phyloP scores from a whole-genome alignment of 140 eudicot genomes.

The Oenanthe javanica region DNA sequence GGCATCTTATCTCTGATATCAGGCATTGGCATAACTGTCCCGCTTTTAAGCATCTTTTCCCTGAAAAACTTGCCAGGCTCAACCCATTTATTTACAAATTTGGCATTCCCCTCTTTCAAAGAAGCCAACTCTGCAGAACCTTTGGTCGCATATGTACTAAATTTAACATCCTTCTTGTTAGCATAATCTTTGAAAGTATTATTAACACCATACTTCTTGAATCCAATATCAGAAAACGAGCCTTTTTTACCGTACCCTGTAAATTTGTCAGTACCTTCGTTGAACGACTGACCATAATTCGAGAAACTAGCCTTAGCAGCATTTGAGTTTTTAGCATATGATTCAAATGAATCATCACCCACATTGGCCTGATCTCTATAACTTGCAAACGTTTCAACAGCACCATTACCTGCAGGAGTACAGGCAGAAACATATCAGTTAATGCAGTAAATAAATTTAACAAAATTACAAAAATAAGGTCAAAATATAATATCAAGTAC shows the following conservation, averaged over 20 bases:
- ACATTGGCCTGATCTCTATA: conserved; percentile 25
- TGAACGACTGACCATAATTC: conserved; percentile 36
- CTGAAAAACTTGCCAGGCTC: conserved; percentile 89
- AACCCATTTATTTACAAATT: conserved; percentile 64
- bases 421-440: not conserved
- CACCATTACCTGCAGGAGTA: conserved; percentile 16
- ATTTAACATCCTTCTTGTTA: conserved; percentile 42
- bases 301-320: conserved; percentile 18
- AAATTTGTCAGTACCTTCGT: conserved; percentile 35
- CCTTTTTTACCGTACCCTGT: conserved; percentile 65
- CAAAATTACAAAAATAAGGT: not conserved
- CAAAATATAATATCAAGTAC: not conserved
- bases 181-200: conserved; percentile 71
- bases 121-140: conserved; percentile 17
- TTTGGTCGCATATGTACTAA: conserved; percentile 31
- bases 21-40: conserved; percentile 72
- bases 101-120: conserved; percentile 27
- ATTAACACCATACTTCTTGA: conserved; percentile 53
- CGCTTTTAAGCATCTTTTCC: conserved; percentile 48
- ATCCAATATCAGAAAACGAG: conserved; percentile 32
- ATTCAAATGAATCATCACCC: conserved; percentile 23
- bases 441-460: too few species aligned
- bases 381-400: conserved; percentile 19
- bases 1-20: conserved; percentile 82
- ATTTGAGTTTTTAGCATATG: conserved; percentile 25